These are phyloP conservation scores for Paecilomyces sp. DNA, from an alignment of 2,329 filamentous ascomycete species.

Conservation along the genomic window DNA sequence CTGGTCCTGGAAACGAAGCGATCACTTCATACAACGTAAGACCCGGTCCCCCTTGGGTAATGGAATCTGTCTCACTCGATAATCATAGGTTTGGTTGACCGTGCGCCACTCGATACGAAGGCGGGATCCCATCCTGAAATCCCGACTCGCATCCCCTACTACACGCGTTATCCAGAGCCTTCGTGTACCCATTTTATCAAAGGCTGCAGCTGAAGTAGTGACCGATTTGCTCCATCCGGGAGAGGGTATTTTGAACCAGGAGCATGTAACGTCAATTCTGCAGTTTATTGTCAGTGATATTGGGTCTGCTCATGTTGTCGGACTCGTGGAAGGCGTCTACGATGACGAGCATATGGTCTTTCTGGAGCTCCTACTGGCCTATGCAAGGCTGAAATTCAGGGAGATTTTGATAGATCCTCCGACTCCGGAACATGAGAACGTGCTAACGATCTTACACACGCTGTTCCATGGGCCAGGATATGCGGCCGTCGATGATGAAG, in stretches of 20 bases:
- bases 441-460: conserved; percentile 29
- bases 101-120: conserved; percentile 20
- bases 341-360: conserved; percentile 32
- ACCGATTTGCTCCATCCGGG: conserved; percentile 25
- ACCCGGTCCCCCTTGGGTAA: not conserved
- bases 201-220: conserved; percentile 25
- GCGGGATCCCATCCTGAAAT: conserved; percentile 11
- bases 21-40: conserved; percentile 31
- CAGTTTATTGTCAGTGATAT: conserved; percentile 26
- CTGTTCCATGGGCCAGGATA: conserved; percentile 34
- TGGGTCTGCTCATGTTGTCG: conserved; percentile 24
- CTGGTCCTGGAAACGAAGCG: conserved; percentile 22
- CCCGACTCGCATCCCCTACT: conserved; percentile 14
- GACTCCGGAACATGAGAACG: conserved; percentile 22
- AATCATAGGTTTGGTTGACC: conserved; percentile 25
- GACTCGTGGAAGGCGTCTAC: conserved; percentile 27
- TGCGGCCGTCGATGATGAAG: conserved; percentile 32
- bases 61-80: not conserved
- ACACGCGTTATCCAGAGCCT: conserved; percentile 19
- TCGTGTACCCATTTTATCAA: conserved; percentile 17
- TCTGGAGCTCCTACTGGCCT: conserved; percentile 33
- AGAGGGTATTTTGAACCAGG: conserved; percentile 16
- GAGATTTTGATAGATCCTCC: conserved; percentile 23
- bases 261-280: conserved; percentile 20
- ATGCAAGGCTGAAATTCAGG: conserved; percentile 22